Evolutionary conservation across 1,284 basidiomycete species (phyloP).

Genomic region (Apiotrichum montevideense): DNA sequence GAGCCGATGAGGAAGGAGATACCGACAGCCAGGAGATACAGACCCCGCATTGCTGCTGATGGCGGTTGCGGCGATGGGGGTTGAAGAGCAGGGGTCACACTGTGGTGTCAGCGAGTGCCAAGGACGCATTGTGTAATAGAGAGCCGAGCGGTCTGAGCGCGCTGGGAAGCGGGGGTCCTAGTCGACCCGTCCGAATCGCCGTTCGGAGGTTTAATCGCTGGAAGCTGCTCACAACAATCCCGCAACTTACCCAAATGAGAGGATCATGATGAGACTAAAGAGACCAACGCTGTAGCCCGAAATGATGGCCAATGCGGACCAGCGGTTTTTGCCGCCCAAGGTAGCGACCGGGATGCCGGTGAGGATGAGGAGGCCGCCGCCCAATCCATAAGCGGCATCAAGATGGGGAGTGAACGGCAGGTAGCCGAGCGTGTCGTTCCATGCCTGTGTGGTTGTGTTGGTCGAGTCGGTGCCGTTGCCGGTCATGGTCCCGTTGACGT

Average conservation of each 20-base stretch:
- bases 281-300: constrained; percentile 83
- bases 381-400: constrained; percentile 81
- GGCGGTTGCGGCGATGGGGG: constrained; percentile 71
- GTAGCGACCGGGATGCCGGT: constrained; percentile 84
- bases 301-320: constrained; percentile 89
- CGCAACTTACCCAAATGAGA: constrained; percentile 64
- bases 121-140: too few species aligned
- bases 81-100: constrained; percentile 36
- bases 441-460: constrained; percentile 18
- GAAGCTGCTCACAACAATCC: neutral
- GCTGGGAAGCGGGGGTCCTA: too few species aligned
- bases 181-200: too few species aligned
- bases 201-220: neutral
- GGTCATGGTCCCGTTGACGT: constrained; percentile 1
- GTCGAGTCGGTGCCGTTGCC: constrained; percentile 14
- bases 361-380: constrained; percentile 80
- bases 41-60: constrained; percentile 66
- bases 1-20: constrained; percentile 79
- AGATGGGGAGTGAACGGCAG: constrained; percentile 59
- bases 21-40: constrained; percentile 77
- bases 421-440: constrained; percentile 38
- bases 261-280: constrained; percentile 77
- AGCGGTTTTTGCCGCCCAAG: constrained; percentile 87
- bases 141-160: neutral
- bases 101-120: constrained; percentile 10